A percentile compares a stretch with the other conserved stretches of the same genome.
Conservation (phyloP, 805 yeast species). For the Saccharomyces paradoxus region DNA sequence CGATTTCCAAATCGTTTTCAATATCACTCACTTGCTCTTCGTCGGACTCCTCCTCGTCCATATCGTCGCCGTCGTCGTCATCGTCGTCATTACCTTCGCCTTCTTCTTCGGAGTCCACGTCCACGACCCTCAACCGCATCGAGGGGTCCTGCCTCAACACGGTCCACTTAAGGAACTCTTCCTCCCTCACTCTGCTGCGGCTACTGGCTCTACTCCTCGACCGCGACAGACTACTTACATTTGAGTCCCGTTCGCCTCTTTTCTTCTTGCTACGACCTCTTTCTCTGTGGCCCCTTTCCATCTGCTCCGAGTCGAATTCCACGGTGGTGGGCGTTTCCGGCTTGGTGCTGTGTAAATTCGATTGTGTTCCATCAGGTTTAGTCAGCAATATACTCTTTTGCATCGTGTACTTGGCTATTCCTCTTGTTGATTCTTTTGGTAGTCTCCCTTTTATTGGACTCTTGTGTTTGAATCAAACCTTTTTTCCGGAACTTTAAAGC, state of each 20-base stretch:
- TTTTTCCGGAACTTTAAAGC: not conserved
- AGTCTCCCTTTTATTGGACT: not conserved
- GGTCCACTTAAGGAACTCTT: conserved; percentile 49
- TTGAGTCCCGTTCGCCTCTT: conserved; percentile 3
- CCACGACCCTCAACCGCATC: conserved; percentile 40
- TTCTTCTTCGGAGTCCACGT: conserved; percentile 11
- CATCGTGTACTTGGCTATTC: conserved; percentile 4
- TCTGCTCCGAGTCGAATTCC: conserved; percentile 25
- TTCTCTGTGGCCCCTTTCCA: conserved; percentile 15
- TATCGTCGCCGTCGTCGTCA: conserved; percentile 23
- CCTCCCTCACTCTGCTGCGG: conserved; percentile 20
- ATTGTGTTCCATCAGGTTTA: conserved; percentile 15
- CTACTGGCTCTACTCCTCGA: conserved; percentile 29
- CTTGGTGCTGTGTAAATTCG: conserved; percentile 1
- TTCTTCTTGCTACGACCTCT: conserved; percentile 23
- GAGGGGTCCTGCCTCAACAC: conserved; percentile 69
- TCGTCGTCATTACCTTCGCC: conserved; percentile 12
- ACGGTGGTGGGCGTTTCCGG: conserved; percentile 10
- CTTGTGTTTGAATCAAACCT: not conserved
- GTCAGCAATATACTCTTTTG: conserved; percentile 21
- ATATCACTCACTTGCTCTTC: conserved; percentile 35
- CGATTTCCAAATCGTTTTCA: conserved; percentile 28
- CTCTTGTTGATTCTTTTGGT: not conserved
- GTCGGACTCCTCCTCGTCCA: conserved; percentile 32
- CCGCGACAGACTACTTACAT: conserved; percentile 12